Evolutionary conservation across 129 eudicot genomes (phyloP).

Genomic region (Flaveria sonorensis): DNA sequence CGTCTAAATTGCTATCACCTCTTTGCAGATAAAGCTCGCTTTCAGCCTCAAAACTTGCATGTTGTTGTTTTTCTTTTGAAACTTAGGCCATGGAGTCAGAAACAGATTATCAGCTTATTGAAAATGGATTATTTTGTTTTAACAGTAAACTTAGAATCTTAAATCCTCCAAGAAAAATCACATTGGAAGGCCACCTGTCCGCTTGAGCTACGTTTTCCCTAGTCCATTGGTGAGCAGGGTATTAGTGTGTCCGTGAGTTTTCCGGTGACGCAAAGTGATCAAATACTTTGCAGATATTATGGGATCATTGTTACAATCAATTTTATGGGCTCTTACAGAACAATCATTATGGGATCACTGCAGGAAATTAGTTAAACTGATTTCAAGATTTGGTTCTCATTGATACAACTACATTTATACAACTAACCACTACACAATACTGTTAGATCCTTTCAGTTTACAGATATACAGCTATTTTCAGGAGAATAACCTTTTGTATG

Average conservation of each 20-base stretch:
- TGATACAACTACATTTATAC: constrained; percentile 16
- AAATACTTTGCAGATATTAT: no score
- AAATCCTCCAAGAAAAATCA: neutral
- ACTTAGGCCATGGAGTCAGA: no score
- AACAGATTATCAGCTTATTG: neutral
- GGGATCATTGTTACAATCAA: no score
- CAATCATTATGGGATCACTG: neutral
- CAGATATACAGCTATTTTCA: neutral
- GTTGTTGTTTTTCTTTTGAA: no score
- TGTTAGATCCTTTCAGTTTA: neutral
- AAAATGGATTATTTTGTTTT: neutral
- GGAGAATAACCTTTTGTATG: neutral
- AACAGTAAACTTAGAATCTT: no score
- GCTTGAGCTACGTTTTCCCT: neutral
- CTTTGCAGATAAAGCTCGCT: neutral
- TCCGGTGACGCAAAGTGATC: no score
- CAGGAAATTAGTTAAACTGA: neutral
- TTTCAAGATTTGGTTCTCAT: constrained; percentile 17
- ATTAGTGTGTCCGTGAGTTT: neutral
- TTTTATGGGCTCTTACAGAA: neutral
- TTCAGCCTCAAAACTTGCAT: no score
- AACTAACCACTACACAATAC: neutral
- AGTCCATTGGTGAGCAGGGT: neutral
- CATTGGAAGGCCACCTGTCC: no score
- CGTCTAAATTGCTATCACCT: neutral